phyloP scores from a whole-genome alignment of 345 rosid species.

The Nasturtium officinale region DNA sequence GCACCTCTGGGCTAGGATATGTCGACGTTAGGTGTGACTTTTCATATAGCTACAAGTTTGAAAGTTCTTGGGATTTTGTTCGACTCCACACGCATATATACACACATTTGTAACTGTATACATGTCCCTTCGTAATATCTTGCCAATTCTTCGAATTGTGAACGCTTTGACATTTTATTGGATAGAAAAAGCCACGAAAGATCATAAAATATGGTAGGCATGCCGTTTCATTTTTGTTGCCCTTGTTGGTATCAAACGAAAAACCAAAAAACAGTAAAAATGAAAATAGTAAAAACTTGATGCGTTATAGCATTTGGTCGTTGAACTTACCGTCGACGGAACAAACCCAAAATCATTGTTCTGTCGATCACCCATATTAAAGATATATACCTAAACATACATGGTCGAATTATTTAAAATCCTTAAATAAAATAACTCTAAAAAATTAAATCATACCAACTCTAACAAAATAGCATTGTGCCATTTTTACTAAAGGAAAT shows the following conservation, averaged over 20 bases:
- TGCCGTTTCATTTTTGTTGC: not conserved
- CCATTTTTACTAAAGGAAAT: not conserved
- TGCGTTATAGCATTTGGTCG: not conserved
- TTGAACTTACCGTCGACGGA: not conserved
- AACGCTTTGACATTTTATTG: constrained; percentile 21
- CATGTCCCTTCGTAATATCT: not conserved
- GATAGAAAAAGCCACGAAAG: constrained; percentile 11
- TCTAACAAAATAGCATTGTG: not conserved
- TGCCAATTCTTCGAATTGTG: not conserved
- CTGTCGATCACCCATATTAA: not conserved
- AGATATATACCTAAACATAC: not conserved
- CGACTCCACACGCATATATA: constrained; percentile 27
- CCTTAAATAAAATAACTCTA: not conserved
- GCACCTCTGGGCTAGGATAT: constrained; percentile 5
- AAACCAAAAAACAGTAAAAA: not conserved
- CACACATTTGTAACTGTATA: constrained; percentile 15
- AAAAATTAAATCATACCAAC: not conserved
- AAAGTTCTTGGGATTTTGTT: constrained; percentile 27
- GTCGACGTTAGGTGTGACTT: constrained; percentile 21
- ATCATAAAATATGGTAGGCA: constrained; percentile 3
- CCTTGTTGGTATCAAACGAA: not conserved
- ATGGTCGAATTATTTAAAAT: not conserved
- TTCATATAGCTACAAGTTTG: constrained; percentile 27
- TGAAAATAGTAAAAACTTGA: not conserved
- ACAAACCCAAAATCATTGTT: not conserved